A percentile compares a stretch with the other conserved stretches of the same genome.
phyloP scores from a whole-genome alignment of 345 rosid species.

The Linum trigynum region DNA sequence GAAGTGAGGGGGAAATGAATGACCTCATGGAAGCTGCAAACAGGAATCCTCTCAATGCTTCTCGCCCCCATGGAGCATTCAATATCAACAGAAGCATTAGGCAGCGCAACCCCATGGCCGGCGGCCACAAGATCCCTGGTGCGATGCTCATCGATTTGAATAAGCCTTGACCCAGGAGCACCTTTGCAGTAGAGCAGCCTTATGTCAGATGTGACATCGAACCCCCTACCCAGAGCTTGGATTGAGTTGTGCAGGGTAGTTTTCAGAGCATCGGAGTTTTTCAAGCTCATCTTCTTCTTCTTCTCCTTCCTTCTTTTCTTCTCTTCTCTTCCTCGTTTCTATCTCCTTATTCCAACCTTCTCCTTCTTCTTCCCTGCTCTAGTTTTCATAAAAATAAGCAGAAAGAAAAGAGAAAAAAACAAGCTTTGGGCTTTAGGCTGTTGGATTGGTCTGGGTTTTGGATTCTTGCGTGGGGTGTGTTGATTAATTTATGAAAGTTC shows the following conservation, averaged over 20 bases:
- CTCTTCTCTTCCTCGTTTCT: not conserved
- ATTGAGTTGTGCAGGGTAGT: slow-evolving; percentile 73
- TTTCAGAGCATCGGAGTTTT: slow-evolving; percentile 46
- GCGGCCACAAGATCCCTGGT: slow-evolving; percentile 48
- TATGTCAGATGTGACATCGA: slow-evolving; percentile 90
- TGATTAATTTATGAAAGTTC: not conserved
- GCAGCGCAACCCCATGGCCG: slow-evolving; percentile 42
- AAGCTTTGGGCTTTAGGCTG: not conserved
- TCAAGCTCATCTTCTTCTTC: slow-evolving; percentile 18
- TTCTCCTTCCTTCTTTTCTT: not conserved
- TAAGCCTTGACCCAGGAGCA: slow-evolving; percentile 79
- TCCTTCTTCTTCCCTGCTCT: slow-evolving; percentile 1
- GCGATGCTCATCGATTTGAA: slow-evolving; percentile 54
- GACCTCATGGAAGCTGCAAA: slow-evolving; percentile 76
- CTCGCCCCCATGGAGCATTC: slow-evolving; percentile 38
- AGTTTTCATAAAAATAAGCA: not conserved
- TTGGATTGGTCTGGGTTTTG: not conserved
- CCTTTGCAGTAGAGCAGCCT: slow-evolving; percentile 90
- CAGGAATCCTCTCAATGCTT: slow-evolving; percentile 42
- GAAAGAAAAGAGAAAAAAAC: not conserved
- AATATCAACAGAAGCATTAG: slow-evolving; percentile 56
- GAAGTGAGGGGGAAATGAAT: not conserved
- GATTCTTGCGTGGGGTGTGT: not conserved
- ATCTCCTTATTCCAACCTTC: not conserved
- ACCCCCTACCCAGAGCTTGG: slow-evolving; percentile 92